These are phyloP conservation scores for Hanseniaspora clermontiae DNA, from an alignment of 805 yeast genomes.

Conservation along the genomic window DNA sequence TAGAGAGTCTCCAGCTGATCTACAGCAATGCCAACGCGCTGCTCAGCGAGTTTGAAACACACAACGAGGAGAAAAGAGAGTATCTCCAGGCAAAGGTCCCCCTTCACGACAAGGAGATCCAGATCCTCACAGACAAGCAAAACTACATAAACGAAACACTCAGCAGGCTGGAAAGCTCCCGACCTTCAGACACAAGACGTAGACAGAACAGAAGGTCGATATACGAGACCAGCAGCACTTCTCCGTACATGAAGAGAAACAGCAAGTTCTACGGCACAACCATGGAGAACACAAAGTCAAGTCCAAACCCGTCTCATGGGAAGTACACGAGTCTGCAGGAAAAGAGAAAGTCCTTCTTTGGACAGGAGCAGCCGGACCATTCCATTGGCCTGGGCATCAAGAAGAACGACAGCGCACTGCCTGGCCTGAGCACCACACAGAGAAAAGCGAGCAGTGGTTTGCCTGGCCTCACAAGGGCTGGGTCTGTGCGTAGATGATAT, in stretches of 20 bases:
- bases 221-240: neutral
- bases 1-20: neutral
- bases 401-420: neutral
- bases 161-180: neutral
- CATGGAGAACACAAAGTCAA: neutral
- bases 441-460: neutral
- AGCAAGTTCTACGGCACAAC: slow-evolving; percentile 8
- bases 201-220: neutral
- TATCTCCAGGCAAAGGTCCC: neutral
- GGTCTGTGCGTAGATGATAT: slow-evolving; percentile 4
- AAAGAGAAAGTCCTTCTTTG: slow-evolving; percentile 8
- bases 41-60: slow-evolving; percentile 2
- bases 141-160: slow-evolving; percentile 1
- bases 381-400: neutral
- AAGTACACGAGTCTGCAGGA: neutral
- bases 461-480: slow-evolving; percentile 4
- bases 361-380: neutral
- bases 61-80: slow-evolving; percentile 4
- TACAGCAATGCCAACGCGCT: slow-evolving; percentile 1
- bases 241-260: slow-evolving; percentile 1
- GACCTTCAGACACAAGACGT: neutral
- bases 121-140: neutral
- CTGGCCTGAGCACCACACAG: neutral
- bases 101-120: neutral
- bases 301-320: neutral